Percentiles rank a stretch among this genome's conserved stretches.
phyloP scores from a whole-genome alignment of 306 rosid genomes.

The Cicer judaicum region DNA sequence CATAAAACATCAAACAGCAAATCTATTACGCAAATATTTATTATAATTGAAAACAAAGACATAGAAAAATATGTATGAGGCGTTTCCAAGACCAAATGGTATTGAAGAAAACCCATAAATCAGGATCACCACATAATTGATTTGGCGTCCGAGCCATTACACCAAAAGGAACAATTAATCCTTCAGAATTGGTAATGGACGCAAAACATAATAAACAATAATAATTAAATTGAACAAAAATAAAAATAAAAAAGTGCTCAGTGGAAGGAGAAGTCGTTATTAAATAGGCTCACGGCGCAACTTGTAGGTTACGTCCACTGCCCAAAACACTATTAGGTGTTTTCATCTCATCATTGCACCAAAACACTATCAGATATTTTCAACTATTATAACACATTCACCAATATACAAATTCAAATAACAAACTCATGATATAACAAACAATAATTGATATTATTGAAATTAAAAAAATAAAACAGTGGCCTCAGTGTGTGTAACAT shows the following conservation, averaged over 20 bases:
- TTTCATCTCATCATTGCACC: slow-evolving; percentile 77
- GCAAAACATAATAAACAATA: slow-evolving; percentile 16
- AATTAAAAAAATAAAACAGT: too few relatives aligned
- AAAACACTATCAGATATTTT: too few relatives aligned
- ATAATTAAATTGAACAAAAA: background rate
- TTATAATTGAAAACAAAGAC: too few relatives aligned
- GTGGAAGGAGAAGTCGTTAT: too few relatives aligned
- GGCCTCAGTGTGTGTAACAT: slow-evolving; percentile 98
- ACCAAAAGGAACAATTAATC: slow-evolving; percentile 61
- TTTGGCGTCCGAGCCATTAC: slow-evolving; percentile 91
- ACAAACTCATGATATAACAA: background rate
- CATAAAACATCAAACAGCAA: too few relatives aligned
- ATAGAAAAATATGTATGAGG: slow-evolving; percentile 52
- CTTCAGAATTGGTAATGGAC: slow-evolving; percentile 87
- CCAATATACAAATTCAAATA: background rate
- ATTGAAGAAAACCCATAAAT: slow-evolving; percentile 59
- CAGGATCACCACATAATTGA: slow-evolving; percentile 73
- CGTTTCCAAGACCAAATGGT: slow-evolving; percentile 88
- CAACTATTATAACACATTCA: background rate
- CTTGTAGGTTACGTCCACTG: slow-evolving; percentile 57
- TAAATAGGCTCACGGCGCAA: too few relatives aligned
- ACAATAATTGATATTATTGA: background rate
- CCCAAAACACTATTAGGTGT: slow-evolving; percentile 75
- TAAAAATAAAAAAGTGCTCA: too few relatives aligned
- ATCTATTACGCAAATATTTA: too few relatives aligned